Evolutionary conservation across 2,329 filamentous ascomycete species (phyloP).

Genomic region (Ilyonectria mors-panacis): DNA sequence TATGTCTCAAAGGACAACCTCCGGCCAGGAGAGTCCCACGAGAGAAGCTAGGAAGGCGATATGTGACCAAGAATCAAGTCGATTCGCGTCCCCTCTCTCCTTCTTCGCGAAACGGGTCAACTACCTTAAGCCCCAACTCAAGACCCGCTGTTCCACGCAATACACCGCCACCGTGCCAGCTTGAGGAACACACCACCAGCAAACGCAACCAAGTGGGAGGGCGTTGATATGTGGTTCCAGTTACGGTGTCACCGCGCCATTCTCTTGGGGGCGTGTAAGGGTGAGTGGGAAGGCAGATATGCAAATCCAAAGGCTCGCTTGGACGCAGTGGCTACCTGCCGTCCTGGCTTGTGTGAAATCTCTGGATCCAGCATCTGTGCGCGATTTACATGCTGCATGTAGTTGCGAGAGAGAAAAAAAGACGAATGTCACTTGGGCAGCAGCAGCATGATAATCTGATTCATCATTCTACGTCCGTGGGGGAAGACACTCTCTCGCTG

Average conservation of each 20-base stretch:
- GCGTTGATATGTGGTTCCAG: not conserved
- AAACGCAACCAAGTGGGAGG: not conserved
- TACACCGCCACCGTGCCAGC: conserved; percentile 3
- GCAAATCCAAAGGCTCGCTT: conserved; percentile 25
- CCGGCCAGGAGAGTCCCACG: conserved; percentile 9
- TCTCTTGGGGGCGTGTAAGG: not conserved
- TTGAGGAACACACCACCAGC: conserved; percentile 4
- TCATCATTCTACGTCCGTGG: conserved; percentile 20
- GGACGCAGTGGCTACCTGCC: conserved; percentile 10
- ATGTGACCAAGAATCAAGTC: conserved; percentile 9
- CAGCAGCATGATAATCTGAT: conserved; percentile 20
- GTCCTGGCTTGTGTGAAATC: conserved; percentile 9
- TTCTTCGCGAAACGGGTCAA: not conserved
- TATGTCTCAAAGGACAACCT: conserved; percentile 28
- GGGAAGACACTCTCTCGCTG: conserved; percentile 8
- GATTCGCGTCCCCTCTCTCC: not conserved
- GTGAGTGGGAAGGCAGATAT: conserved; percentile 12
- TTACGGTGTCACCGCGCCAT: not conserved
- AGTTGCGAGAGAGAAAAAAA: conserved; percentile 2
- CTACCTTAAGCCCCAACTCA: conserved; percentile 15
- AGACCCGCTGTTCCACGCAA: conserved; percentile 21
- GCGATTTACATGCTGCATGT: conserved; percentile 30
- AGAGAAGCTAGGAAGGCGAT: conserved; percentile 22
- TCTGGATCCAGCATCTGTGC: conserved; percentile 16
- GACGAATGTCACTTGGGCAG: conserved; percentile 18